Conservation (phyloP, 371 early-diverging fungal species). For the Mycotypha africana region DNA sequence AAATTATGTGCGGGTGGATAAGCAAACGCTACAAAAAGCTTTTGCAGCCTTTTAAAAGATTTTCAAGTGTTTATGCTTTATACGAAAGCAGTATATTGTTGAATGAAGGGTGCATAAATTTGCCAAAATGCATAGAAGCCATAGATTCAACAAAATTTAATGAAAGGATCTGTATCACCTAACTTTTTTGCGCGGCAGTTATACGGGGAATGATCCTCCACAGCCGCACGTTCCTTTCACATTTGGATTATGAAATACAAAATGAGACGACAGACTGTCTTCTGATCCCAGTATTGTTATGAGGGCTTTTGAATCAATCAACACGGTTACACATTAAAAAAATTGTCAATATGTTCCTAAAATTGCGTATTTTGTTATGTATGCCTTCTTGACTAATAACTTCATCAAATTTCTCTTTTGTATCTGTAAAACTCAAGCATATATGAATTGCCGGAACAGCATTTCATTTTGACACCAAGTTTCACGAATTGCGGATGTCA, state of each 20-base stretch:
- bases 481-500: slow-evolving; percentile 65
- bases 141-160: no score
- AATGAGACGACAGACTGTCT: slow-evolving; percentile 82
- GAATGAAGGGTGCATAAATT: no score
- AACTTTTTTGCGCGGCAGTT: no score
- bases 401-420: slow-evolving; percentile 84
- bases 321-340: slow-evolving; percentile 87
- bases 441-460: slow-evolving; percentile 90
- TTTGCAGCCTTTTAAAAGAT: no score
- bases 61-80: no score
- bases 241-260: slow-evolving; percentile 95
- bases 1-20: no score
- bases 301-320: slow-evolving; percentile 91
- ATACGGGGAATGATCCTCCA: slow-evolving; percentile 83
- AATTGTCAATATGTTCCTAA: no score
- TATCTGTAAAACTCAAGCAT: slow-evolving; percentile 76
- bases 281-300: slow-evolving; percentile 90
- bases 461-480: slow-evolving; percentile 73
- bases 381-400: slow-evolving; percentile 89
- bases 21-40: no score
- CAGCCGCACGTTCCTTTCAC: slow-evolving; percentile 95
- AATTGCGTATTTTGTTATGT: no score
- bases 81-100: no score
- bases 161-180: no score
- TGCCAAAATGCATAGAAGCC: no score